These are phyloP conservation scores for Colletotrichum navitas DNA, from an alignment of 2,329 filamentous ascomycete species.

Conservation along the genomic window DNA sequence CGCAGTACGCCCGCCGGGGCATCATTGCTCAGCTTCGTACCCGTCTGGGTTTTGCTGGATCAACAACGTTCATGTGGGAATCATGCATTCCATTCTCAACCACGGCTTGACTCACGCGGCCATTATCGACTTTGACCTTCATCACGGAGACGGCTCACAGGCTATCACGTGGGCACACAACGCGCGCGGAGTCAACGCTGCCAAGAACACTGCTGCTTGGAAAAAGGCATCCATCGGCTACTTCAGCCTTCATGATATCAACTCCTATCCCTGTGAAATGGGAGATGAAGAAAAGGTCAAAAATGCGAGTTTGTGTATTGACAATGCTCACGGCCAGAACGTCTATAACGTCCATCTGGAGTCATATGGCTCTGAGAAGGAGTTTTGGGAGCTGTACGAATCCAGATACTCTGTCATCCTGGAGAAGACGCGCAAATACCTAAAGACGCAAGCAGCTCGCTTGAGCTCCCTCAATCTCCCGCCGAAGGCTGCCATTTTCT, in stretches of 20 bases:
- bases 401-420: slow-evolving; percentile 81
- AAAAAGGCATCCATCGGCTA: slow-evolving; percentile 94
- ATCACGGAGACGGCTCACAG: slow-evolving; percentile 96
- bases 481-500: slow-evolving; percentile 89
- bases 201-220: slow-evolving; percentile 79
- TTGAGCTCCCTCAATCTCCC: slow-evolving; percentile 69
- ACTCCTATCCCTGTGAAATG: slow-evolving; percentile 95
- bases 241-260: slow-evolving; percentile 97
- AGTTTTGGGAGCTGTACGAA: slow-evolving; percentile 93
- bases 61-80: slow-evolving; percentile 97
- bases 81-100: slow-evolving; percentile 86
- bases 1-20: slow-evolving; percentile 90
- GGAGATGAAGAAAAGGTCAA: slow-evolving; percentile 95
- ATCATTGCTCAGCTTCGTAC: slow-evolving; percentile 90
- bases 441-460: slow-evolving; percentile 78
- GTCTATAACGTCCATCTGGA: slow-evolving; percentile 97
- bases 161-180: slow-evolving; percentile 94
- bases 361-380: slow-evolving; percentile 82
- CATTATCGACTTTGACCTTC: slow-evolving; percentile 92
- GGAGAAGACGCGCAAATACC: slow-evolving; percentile 82
- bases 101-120: slow-evolving; percentile 94
- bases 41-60: slow-evolving; percentile 99
- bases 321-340: slow-evolving; percentile 92
- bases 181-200: slow-evolving; percentile 70
- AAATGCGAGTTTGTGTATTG: slow-evolving; percentile 93